Conservation (phyloP, 2,329 filamentous ascomycete species). For the Claviceps capensis region DNA sequence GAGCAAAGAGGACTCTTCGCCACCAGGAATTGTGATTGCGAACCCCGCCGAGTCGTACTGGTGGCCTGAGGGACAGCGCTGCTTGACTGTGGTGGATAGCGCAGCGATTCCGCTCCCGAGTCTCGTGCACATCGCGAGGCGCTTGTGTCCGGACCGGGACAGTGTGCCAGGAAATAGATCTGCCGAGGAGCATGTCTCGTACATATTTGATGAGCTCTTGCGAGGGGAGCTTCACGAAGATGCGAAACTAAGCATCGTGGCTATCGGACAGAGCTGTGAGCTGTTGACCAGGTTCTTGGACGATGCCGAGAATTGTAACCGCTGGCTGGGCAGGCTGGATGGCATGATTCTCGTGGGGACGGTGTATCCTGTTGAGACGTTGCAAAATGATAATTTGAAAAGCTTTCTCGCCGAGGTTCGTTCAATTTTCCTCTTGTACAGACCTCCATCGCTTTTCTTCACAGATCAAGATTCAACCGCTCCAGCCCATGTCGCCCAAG, state of each 20-base stretch:
- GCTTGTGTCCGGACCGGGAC: slow-evolving; percentile 43
- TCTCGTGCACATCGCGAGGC: slow-evolving; percentile 42
- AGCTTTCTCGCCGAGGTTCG: slow-evolving; percentile 38
- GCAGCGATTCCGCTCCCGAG: slow-evolving; percentile 45
- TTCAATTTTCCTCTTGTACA: neutral
- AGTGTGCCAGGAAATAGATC: slow-evolving; percentile 44
- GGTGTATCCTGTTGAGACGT: slow-evolving; percentile 22
- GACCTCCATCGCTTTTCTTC: neutral
- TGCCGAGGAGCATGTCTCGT: slow-evolving; percentile 47
- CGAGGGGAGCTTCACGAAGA: slow-evolving; percentile 29
- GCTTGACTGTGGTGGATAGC: slow-evolving; percentile 47
- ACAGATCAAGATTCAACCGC: too few species aligned
- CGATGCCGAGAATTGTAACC: slow-evolving; percentile 34
- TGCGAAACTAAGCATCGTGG: slow-evolving; percentile 56
- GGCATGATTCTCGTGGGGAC: slow-evolving; percentile 38
- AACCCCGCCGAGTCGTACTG: slow-evolving; percentile 70
- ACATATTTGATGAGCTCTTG: slow-evolving; percentile 53
- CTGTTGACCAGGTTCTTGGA: slow-evolving; percentile 45
- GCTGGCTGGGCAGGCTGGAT: slow-evolving; percentile 28
- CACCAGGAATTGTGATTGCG: slow-evolving; percentile 55
- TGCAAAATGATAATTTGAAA: slow-evolving; percentile 31
- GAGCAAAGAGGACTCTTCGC: slow-evolving; percentile 17
- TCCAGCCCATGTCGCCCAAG: too few species aligned
- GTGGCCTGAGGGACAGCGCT: slow-evolving; percentile 49
- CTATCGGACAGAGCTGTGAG: slow-evolving; percentile 52